phyloP scores from a whole-genome alignment of 805 yeast species.

The Schwanniomyces polymorphus region DNA sequence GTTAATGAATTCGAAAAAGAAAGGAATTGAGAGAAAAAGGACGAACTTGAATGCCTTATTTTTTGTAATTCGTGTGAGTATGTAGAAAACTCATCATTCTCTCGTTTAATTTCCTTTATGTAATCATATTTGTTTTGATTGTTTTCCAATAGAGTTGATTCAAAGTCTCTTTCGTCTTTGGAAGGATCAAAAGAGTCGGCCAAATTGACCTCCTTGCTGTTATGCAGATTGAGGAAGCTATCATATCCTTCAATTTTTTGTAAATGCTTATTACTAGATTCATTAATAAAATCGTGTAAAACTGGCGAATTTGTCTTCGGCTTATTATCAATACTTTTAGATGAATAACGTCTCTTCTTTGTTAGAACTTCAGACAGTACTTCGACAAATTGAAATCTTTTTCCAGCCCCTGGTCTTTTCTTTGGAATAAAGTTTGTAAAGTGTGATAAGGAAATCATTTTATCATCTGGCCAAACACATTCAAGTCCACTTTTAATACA shows the following conservation, averaged over 20 bases:
- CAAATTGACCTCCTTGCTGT: no score
- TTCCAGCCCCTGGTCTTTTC: background rate
- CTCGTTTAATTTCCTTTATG: background rate
- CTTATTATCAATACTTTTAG: background rate
- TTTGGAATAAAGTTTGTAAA: background rate
- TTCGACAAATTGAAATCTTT: background rate
- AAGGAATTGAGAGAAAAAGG: background rate
- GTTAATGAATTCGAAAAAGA: background rate
- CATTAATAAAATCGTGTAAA: background rate
- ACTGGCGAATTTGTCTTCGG: background rate
- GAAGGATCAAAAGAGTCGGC: no score
- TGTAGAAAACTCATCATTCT: background rate
- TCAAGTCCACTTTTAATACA: constrained; percentile 12
- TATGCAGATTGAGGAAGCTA: no score
- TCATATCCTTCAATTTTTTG: background rate
- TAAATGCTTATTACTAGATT: background rate
- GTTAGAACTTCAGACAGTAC: background rate
- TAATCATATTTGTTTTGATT: background rate
- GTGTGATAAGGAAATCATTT: background rate
- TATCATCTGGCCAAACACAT: constrained; percentile 12
- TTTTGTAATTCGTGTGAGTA: background rate
- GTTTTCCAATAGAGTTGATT: no score
- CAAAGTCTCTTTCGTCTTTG: no score
- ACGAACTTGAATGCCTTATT: background rate
- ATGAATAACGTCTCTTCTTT: background rate